Evolutionary conservation across 805 yeast genomes (phyloP), one percentile per base, ranked within the genome.

Genomic region (Monosporozyma siamensis): DNA sequence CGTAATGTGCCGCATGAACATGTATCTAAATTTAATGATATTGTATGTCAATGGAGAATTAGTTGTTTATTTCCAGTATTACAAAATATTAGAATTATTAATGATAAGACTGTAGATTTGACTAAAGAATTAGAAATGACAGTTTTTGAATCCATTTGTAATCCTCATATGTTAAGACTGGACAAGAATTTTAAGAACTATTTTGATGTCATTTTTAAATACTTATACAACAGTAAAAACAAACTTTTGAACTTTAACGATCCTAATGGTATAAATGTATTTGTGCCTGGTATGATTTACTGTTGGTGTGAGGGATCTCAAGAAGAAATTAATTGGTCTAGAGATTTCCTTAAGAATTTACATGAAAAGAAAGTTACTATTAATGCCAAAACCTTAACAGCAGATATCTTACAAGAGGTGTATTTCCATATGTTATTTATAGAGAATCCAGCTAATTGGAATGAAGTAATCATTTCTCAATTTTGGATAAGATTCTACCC

Each of bases 381-480:
- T 9, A 29, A 39, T 25, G 38, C 45, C 10, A 35, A 50, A 10
- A 59, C 56, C 34, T 50, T 66, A 32, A 57, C 66, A 11, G 49
- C 63, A 6, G 65, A 74, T 26, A 55, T 77, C 1, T 48, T 72
- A 6, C 82, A 78, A 50, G 89, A 82, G 52, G 74, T 72, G 45
- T 70, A 67, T 38, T 50, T 62, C 2, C 78, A 80, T 52, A 63
- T 75, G 17, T 67, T 71, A 42, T 61, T 66, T 32, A 67, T 80
- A 38, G 86, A 80, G 54, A 66, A 75, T 48, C 76, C 78, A 0
- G 56, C 63, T 1, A 66, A 59, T 44, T 80, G 72, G 58, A 65
- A 64, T 14, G 72, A 50, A 32, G 41, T 49, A 3, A 47, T 54
- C 14, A 52, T 61, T 2, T 48, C 59, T 2, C 58, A 53, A 35